phyloP scores from a whole-genome alignment of 805 yeast species.

The Saccharomycopsis selenospora region DNA sequence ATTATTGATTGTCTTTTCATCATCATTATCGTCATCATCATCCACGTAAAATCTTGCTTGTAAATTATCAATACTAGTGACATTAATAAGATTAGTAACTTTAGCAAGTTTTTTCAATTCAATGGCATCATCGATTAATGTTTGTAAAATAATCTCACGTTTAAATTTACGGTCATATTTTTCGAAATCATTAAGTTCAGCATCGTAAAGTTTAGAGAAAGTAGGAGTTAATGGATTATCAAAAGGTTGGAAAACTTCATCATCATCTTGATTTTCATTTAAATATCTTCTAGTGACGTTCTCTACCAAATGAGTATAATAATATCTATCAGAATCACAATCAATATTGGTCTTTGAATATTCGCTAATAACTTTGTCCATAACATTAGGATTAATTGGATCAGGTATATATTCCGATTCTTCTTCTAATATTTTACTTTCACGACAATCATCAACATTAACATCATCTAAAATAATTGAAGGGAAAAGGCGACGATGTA shows the following conservation, averaged over 20 bases:
- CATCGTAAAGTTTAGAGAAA: constrained; percentile 8
- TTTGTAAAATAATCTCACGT: constrained; percentile 29
- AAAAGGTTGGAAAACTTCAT: not conserved
- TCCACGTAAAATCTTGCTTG: constrained; percentile 26
- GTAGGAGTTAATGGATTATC: constrained; percentile 6
- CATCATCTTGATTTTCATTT: not conserved
- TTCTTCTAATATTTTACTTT: not conserved
- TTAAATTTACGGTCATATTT: constrained; percentile 30
- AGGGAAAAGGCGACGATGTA: constrained; percentile 6
- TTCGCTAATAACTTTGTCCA: constrained; percentile 5
- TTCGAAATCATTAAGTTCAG: constrained; percentile 28
- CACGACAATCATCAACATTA: not conserved
- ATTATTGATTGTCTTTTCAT: not conserved
- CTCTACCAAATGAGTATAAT: constrained; percentile 13
- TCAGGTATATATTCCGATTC: constrained; percentile 12
- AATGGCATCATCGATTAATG: constrained; percentile 22
- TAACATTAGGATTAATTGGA: constrained; percentile 9
- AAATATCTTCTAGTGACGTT: not conserved
- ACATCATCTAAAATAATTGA: constrained; percentile 7
- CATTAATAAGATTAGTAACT: constrained; percentile 21
- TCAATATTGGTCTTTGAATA: not conserved
- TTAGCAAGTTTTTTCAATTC: constrained; percentile 17
- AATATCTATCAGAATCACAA: constrained; percentile 7
- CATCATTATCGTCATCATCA: not conserved
- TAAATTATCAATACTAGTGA: constrained; percentile 21